Evolutionary conservation across 169 alveolate genomes (phyloP).

Genomic region (Plasmodium adleri): DNA sequence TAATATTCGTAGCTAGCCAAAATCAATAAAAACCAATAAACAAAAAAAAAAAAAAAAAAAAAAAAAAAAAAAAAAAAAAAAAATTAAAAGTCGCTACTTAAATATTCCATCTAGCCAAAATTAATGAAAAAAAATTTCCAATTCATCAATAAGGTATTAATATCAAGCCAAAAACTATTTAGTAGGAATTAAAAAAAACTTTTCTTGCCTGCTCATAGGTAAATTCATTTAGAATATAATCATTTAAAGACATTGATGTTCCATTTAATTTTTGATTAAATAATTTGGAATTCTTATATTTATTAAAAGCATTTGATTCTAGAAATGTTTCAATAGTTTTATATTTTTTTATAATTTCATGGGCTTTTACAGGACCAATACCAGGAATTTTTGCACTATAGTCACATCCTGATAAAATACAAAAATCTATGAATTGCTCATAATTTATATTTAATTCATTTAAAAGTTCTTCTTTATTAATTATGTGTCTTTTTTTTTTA

Average conservation of each 20-base stretch:
- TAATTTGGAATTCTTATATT: slow-evolving; percentile 55
- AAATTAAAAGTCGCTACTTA: too few species aligned
- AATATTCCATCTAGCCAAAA: too few species aligned
- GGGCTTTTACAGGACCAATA: slow-evolving; percentile 97
- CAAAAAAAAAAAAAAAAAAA: not conserved
- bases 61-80: not conserved
- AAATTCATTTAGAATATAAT: slow-evolving; percentile 72
- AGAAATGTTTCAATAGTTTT: slow-evolving; percentile 88
- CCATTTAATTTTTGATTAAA: slow-evolving; percentile 45
- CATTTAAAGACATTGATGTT: slow-evolving; percentile 59
- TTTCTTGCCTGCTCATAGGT: slow-evolving; percentile 75
- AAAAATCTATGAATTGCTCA: slow-evolving; percentile 96
- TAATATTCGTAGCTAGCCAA: too few species aligned
- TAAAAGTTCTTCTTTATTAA: slow-evolving; percentile 83
- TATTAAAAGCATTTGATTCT: slow-evolving; percentile 65
- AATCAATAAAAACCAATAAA: too few species aligned
- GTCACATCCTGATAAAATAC: slow-evolving; percentile 99
- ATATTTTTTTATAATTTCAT: slow-evolving; percentile 90
- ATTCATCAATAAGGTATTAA: not conserved
- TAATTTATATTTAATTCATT: slow-evolving; percentile 87
- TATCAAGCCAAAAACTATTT: not conserved
- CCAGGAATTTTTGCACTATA: slow-evolving; percentile 96
- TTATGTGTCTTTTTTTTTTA: slow-evolving; percentile 78
- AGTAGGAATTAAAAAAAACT: slow-evolving; percentile 72
- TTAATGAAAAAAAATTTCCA: not conserved